Evolutionary conservation across 2,329 filamentous ascomycete genomes (phyloP).

Genomic region (Trichoderma lentiforme): DNA sequence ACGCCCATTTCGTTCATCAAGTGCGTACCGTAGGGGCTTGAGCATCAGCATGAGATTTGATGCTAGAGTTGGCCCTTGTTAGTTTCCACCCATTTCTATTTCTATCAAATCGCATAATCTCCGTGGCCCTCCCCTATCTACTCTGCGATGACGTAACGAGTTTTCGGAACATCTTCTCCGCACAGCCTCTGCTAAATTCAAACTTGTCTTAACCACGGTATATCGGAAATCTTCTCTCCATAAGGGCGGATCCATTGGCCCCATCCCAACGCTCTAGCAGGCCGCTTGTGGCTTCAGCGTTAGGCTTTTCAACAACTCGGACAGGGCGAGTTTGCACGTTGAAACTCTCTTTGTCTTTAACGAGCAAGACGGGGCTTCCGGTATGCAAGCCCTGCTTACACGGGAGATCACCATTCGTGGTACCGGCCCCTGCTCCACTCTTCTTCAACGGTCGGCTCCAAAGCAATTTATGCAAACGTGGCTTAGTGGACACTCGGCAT

Average conservation of each 20-base stretch:
- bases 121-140: background rate
- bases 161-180: background rate
- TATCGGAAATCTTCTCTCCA: background rate
- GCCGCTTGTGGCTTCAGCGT: background rate
- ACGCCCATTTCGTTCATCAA: conserved; percentile 1
- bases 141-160: conserved; percentile 8
- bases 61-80: background rate
- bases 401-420: conserved; percentile 17
- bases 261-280: background rate
- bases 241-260: background rate
- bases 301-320: background rate
- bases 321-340: background rate
- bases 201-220: background rate
- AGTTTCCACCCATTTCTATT: background rate
- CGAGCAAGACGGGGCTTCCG: conserved; percentile 7
- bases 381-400: conserved; percentile 7
- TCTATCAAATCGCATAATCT: conserved; percentile 1
- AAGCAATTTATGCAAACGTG: conserved; percentile 1
- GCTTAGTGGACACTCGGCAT: background rate
- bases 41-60: background rate
- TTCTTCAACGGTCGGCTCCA: background rate
- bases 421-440: conserved; percentile 11
- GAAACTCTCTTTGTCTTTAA: background rate
- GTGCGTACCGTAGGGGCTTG: background rate
- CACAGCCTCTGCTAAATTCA: background rate